A percentile compares a stretch with the other conserved stretches of the same genome.
phyloP scores from a whole-genome alignment of 129 eudicot species.

The Flaveria sonorensis region DNA sequence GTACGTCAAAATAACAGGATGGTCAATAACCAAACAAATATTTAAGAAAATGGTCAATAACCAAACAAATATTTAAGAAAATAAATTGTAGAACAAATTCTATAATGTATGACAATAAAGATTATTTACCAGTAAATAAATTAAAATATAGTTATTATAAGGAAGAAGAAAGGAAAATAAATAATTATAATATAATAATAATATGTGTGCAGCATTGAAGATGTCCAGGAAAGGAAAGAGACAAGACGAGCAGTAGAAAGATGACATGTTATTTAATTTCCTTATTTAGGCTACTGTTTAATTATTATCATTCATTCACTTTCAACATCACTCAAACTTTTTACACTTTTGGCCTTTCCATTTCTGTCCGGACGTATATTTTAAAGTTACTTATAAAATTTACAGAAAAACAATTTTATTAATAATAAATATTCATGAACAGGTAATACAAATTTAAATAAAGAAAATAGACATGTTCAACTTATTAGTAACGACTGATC shows the following conservation, averaged over 20 bases:
- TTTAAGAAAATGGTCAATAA: too few relatives aligned
- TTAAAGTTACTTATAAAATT: background rate
- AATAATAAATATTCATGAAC: too few relatives aligned
- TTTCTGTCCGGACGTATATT: slow-evolving; percentile 2
- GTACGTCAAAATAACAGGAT: too few relatives aligned
- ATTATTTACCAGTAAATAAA: background rate
- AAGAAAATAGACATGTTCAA: too few relatives aligned
- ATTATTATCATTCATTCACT: slow-evolving; percentile 46
- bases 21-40: too few relatives aligned
- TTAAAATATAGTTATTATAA: too few relatives aligned
- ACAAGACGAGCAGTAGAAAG: slow-evolving; percentile 61
- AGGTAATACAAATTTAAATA: too few relatives aligned
- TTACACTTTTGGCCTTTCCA: slow-evolving; percentile 33
- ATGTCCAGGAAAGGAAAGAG: slow-evolving; percentile 63
- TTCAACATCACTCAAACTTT: slow-evolving; percentile 31
- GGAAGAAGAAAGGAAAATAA: background rate
- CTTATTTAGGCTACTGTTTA: slow-evolving; percentile 55
- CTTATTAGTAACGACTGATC: too few relatives aligned
- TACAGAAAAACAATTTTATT: background rate
- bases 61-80: too few relatives aligned
- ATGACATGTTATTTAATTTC: slow-evolving; percentile 72
- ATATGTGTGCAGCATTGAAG: slow-evolving; percentile 16
- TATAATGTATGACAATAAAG: background rate
- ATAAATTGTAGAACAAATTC: too few relatives aligned
- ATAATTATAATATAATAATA: background rate